Conservation (phyloP, 805 yeast species). For the Nakazawaea siamensis region DNA sequence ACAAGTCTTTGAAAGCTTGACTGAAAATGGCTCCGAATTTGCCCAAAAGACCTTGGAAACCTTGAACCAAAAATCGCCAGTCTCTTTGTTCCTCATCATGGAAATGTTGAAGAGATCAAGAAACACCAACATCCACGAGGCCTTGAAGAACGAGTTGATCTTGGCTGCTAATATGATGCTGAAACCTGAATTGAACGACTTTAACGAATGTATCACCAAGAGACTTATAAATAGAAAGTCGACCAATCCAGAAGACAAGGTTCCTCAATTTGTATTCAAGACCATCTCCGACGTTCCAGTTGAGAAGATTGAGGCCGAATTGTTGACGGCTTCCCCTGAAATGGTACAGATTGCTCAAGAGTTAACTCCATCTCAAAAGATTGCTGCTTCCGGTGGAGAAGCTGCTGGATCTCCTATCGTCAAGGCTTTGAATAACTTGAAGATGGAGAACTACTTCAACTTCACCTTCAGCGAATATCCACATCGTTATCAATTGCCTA, state of each 20-base stretch:
- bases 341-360: slow-evolving; percentile 14
- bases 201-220: slow-evolving; percentile 44
- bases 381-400: not conserved
- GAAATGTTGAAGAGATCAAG: slow-evolving; percentile 59
- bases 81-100: slow-evolving; percentile 69
- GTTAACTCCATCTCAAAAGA: slow-evolving; percentile 11
- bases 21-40: slow-evolving; percentile 52
- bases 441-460: slow-evolving; percentile 30
- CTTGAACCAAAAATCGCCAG: slow-evolving; percentile 60
- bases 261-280: slow-evolving; percentile 16
- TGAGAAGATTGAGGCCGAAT: slow-evolving; percentile 46
- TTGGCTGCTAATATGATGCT: slow-evolving; percentile 71
- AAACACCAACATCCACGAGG: slow-evolving; percentile 48
- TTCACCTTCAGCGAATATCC: slow-evolving; percentile 39
- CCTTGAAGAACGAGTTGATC: slow-evolving; percentile 64
- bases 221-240: slow-evolving; percentile 40
- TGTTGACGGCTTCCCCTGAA: slow-evolving; percentile 24
- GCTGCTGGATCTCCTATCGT: slow-evolving; percentile 1
- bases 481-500: slow-evolving; percentile 72
- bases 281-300: slow-evolving; percentile 64
- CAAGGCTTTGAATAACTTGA: slow-evolving; percentile 22
- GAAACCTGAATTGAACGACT: slow-evolving; percentile 35
- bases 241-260: slow-evolving; percentile 17
- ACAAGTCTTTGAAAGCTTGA: slow-evolving; percentile 45
- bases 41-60: slow-evolving; percentile 50